phyloP scores from a whole-genome alignment of 768 basidiomycete species.

The Panus rudis region DNA sequence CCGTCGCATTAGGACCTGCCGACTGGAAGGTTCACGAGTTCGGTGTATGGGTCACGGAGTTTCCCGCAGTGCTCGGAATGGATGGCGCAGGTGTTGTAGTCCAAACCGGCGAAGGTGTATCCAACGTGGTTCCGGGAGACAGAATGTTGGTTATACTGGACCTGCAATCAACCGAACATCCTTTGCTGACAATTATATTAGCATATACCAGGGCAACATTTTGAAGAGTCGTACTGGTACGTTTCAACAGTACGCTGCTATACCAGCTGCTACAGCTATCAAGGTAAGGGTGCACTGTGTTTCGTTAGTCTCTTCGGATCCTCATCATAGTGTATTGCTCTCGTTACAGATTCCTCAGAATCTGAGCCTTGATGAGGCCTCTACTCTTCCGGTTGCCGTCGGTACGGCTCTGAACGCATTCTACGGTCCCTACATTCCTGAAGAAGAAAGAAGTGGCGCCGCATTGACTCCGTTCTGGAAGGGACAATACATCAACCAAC shows the following conservation, averaged over 20 bases:
- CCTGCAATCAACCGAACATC: too few species aligned
- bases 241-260: conserved; percentile 22
- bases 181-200: conserved; percentile 3
- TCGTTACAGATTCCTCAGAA: conserved; percentile 18
- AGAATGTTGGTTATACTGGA: conserved; percentile 32
- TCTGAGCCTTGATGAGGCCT: conserved; percentile 22
- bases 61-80: conserved; percentile 20
- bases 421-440: conserved; percentile 10
- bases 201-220: conserved; percentile 17
- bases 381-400: conserved; percentile 24
- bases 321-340: background rate
- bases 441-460: conserved; percentile 8
- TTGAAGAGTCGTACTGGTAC: conserved; percentile 12
- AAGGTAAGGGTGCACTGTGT: conserved; percentile 11
- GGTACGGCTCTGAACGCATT: conserved; percentile 22
- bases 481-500: conserved; percentile 23
- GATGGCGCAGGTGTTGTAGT: conserved; percentile 31
- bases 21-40: conserved; percentile 8
- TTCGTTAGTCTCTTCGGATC: too few species aligned
- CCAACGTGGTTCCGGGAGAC: conserved; percentile 31
- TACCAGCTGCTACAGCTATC: conserved; percentile 19
- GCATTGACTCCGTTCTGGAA: conserved; percentile 22
- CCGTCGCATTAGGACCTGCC: conserved; percentile 3
- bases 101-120: conserved; percentile 31
- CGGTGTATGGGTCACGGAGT: conserved; percentile 21